Conservation (phyloP, 495 filamentous ascomycete species). For the Oleoguttula mirabilis region DNA sequence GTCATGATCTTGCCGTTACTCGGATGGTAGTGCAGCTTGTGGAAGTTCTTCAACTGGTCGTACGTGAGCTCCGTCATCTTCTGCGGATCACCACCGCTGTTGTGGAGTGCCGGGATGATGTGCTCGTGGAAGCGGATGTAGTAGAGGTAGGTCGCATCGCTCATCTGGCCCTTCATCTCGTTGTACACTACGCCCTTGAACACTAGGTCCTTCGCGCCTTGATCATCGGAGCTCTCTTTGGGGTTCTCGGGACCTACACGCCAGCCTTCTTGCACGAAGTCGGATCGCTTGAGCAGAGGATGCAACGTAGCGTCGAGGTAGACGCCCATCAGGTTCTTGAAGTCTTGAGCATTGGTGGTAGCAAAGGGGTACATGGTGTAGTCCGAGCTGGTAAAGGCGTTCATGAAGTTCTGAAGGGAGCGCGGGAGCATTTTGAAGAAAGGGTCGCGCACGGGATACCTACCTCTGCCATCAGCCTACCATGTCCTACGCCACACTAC, state of each 20-base stretch:
- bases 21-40: conserved; percentile 85
- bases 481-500: not conserved
- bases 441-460: conserved; percentile 89
- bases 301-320: conserved; percentile 91
- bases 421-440: conserved; percentile 99
- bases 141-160: conserved; percentile 88
- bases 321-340: conserved; percentile 88
- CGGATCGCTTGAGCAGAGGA: conserved; percentile 74
- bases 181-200: conserved; percentile 99
- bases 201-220: conserved; percentile 44
- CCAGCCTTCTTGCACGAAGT: conserved; percentile 96
- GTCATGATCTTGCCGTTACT: conserved; percentile 93
- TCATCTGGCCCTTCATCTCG: conserved; percentile 99
- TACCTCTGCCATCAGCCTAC: conserved; percentile 31
- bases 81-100: conserved; percentile 89
- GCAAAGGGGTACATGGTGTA: conserved; percentile 98
- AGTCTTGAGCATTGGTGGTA: conserved; percentile 93
- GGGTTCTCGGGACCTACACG: conserved; percentile 86
- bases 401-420: conserved; percentile 98
- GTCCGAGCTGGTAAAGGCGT: conserved; percentile 89
- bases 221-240: conserved; percentile 36
- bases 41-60: conserved; percentile 72
- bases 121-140: conserved; percentile 91
- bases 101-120: conserved; percentile 84
- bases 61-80: conserved; percentile 93